phyloP scores from a whole-genome alignment of 768 basidiomycete genomes.

The Agaricus blazei region DNA sequence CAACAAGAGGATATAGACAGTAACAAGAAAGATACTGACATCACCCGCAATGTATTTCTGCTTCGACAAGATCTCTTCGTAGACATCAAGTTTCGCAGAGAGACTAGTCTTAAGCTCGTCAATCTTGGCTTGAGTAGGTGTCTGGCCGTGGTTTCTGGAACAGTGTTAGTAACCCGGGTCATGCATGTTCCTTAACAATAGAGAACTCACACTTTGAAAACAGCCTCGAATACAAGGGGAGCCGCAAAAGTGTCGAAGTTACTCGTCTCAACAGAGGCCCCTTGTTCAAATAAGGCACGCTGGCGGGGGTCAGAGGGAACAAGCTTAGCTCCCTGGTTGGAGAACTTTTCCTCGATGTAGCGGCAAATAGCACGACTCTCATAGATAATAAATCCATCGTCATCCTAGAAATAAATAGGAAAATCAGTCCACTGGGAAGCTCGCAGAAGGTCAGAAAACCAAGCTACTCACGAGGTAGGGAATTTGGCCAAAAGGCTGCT shows the following conservation, averaged over 20 bases:
- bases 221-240: constrained; percentile 38
- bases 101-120: constrained; percentile 25
- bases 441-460: constrained; percentile 30
- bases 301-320: constrained; percentile 38
- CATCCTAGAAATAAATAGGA: constrained; percentile 43
- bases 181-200: not conserved
- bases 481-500: constrained; percentile 15
- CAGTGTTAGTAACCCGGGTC: not conserved
- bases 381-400: constrained; percentile 41
- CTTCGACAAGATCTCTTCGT: constrained; percentile 49
- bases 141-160: constrained; percentile 11
- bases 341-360: constrained; percentile 31
- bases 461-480: constrained; percentile 16
- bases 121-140: constrained; percentile 20
- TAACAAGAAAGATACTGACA: constrained; percentile 24
- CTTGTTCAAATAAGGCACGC: constrained; percentile 37
- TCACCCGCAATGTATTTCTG: constrained; percentile 53
- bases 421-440: constrained; percentile 42
- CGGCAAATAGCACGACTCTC: constrained; percentile 24
- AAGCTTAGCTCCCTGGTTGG: constrained; percentile 39
- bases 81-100: constrained; percentile 39
- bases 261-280: constrained; percentile 40
- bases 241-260: constrained; percentile 40
- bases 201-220: constrained; percentile 39
- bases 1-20: not conserved